Base-by-base conservation (phyloP, 176 grass and related monocot species). In the Secale cereale region DNA sequence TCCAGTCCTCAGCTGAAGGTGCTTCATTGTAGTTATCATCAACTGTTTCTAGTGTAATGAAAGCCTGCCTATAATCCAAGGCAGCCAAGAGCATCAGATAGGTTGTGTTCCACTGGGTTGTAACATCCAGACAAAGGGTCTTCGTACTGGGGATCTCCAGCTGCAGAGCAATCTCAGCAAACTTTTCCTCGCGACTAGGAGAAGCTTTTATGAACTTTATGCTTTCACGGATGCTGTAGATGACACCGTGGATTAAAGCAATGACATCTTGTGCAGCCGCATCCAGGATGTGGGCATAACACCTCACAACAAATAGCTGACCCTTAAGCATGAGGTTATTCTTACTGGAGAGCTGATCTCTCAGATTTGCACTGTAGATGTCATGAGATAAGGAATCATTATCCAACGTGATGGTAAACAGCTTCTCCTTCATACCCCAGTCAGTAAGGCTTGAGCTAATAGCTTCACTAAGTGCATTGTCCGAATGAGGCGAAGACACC, bases 181-280 rank as follows among this genome's bases (percentile, higher is more conserved):
- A 88, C 79, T 83, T 93, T 27, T 93, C 88, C 83, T 90, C 91
- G 6, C 91, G 91, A 19, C 65, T 70, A 45, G 77, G 69, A 90
- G 91, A 93, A 73, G 88, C 91, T 87, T 88, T 93, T 64, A 93
- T 85, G 69, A 93, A 93, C 65, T 93, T 93, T 63, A 93, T 90
- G 72, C 91, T 93, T 89, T 93, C 91, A 33, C 91, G 91, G 62
- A 93, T 93, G 77, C 87, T 93, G 88, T 93, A 93, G 32, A 93
- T 90, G 19, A 90, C 89, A 76, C 91, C 91, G 9, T 93, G 91
- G 66, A 93, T 93, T 25, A 85, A 93, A 78, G 88, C 91, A 75
- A 88, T 93, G 15, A 90, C 81, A 87, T 93, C 88, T 62, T 93
- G 88, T n/a, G 91, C 88, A 28, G 85, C 85, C 22, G 86, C 88